Conservation (phyloP, 2,329 filamentous ascomycete genomes). For the Fusarium poae region DNA sequence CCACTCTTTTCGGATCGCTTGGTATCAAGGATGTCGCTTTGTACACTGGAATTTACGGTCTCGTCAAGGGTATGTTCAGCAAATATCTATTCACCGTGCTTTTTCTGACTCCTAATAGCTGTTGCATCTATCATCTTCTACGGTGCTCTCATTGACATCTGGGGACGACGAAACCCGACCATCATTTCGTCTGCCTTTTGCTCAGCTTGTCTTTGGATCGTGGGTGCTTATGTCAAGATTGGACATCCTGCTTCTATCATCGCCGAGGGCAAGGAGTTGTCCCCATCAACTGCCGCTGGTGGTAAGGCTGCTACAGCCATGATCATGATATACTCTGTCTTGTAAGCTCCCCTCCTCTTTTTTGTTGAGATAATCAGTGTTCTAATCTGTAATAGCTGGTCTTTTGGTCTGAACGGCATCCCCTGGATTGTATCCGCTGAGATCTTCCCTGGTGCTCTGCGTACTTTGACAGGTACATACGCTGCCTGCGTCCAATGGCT, state of each 20-base stretch:
- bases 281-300: conserved; percentile 59
- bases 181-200: conserved; percentile 63
- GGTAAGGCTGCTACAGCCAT: conserved; percentile 67
- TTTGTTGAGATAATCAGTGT: accelerated
- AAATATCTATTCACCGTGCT: accelerated
- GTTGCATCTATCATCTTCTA: conserved; percentile 59
- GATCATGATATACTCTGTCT: conserved; percentile 67
- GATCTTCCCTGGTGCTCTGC: conserved; percentile 60
- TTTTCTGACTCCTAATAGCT: conserved; percentile 41
- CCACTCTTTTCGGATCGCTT: conserved; percentile 58
- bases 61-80: conserved; percentile 53
- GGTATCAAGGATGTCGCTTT: conserved; percentile 61
- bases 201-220: conserved; percentile 63
- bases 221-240: conserved; percentile 66
- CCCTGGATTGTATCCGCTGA: conserved; percentile 62
- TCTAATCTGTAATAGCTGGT: conserved; percentile 52
- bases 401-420: conserved; percentile 60
- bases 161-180: conserved; percentile 57
- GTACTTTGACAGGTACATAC: conserved; percentile 58
- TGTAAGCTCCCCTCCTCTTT: conserved; percentile 54
- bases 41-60: conserved; percentile 65
- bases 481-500: conserved; percentile 58
- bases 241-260: conserved; percentile 63
- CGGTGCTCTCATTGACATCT: conserved; percentile 56
- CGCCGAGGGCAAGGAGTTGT: conserved; percentile 57